A percentile compares a stretch with the other conserved stretches of the same genome.
Conservation (phyloP, 371 early-diverging fungal species). For the Chytridium lagenaria region DNA sequence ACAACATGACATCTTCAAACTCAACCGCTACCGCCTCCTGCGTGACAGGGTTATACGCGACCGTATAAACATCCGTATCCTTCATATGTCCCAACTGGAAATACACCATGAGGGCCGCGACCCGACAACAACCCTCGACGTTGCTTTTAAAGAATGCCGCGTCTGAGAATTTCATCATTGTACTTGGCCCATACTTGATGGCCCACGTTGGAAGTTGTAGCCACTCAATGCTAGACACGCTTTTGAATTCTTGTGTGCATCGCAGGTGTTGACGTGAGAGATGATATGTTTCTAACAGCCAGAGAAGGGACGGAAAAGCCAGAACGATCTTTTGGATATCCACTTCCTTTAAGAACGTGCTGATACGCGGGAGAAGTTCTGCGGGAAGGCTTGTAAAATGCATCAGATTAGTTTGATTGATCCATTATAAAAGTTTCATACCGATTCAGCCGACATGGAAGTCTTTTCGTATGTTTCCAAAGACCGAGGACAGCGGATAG, state of each 20-base stretch:
- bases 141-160: not conserved
- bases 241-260: not conserved
- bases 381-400: not conserved
- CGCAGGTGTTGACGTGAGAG: not conserved
- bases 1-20: not conserved
- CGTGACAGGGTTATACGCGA: too few relatives aligned
- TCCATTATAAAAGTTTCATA: not conserved
- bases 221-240: not conserved
- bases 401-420: not conserved
- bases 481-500: not conserved
- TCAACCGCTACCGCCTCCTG: not conserved
- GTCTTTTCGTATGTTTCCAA: not conserved
- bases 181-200: not conserved
- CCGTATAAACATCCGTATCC: not conserved
- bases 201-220: not conserved
- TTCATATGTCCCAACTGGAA: not conserved
- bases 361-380: not conserved
- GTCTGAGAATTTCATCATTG: not conserved
- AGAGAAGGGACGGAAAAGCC: not conserved
- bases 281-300: not conserved
- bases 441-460: not conserved
- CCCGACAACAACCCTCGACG: conserved; percentile 7
- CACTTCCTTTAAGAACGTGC: too few relatives aligned
- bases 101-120: not conserved
- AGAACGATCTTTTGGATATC: not conserved